Evolutionary conservation across 2,329 filamentous ascomycete genomes (phyloP).

Genomic region (Penicillium oxalicum): DNA sequence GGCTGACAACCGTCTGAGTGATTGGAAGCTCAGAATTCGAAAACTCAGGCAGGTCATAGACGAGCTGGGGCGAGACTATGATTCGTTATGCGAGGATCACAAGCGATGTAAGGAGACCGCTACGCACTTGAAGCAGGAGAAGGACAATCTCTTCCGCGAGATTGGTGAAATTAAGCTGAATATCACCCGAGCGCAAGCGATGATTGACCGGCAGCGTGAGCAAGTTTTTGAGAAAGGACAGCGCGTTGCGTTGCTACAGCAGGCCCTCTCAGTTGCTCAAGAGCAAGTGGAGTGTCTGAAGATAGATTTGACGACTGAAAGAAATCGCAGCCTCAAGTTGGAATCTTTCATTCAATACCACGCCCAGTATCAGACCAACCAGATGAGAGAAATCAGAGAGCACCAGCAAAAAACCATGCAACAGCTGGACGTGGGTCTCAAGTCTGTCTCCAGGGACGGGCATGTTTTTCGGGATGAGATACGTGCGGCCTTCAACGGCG

Average conservation of each 20-base stretch:
- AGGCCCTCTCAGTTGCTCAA: conserved; percentile 21
- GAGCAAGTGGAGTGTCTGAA: conserved; percentile 15
- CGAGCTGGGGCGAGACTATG: conserved; percentile 31
- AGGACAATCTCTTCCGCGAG: conserved; percentile 16
- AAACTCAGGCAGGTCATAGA: conserved; percentile 30
- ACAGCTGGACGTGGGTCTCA: conserved; percentile 15
- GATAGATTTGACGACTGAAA: conserved; percentile 25
- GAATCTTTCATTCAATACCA: conserved; percentile 30
- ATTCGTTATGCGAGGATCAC: conserved; percentile 26
- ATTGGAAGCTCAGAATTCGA: conserved; percentile 31
- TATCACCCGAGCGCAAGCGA: conserved; percentile 12
- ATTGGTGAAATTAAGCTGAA: conserved; percentile 23
- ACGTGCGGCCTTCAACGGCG: conserved; percentile 10
- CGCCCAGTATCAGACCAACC: conserved; percentile 18
- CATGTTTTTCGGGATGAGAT: conserved; percentile 10
- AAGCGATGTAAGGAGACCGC: conserved; percentile 23
- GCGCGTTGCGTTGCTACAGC: conserved; percentile 18
- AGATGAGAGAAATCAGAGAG: conserved; percentile 16
- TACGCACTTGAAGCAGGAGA: conserved; percentile 22
- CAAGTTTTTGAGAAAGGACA: conserved; percentile 16
- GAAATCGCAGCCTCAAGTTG: conserved; percentile 22
- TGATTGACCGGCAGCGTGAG: conserved; percentile 14
- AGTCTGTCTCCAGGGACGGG: conserved; percentile 11
- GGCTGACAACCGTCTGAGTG: conserved; percentile 22
- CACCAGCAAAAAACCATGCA: conserved; percentile 21